A percentile compares a stretch with the other conserved stretches of the same genome.
Conservation (phyloP, 805 yeast species). For the Huiozyma sinensis region DNA sequence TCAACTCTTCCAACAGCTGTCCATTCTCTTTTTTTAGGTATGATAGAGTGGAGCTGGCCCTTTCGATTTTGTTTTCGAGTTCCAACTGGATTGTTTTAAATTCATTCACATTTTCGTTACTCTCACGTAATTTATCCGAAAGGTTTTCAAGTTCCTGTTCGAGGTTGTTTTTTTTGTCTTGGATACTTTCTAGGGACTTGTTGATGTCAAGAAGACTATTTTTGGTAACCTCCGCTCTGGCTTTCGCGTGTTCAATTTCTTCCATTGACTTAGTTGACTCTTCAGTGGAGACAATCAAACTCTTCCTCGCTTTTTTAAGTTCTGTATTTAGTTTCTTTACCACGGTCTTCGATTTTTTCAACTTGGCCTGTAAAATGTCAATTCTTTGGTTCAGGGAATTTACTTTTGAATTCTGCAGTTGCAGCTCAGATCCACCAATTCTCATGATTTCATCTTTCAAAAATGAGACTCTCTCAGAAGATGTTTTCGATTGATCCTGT, state of each 20-base stretch:
- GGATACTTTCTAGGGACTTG: constrained; percentile 29
- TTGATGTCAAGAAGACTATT: constrained; percentile 23
- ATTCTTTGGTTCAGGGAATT: constrained; percentile 61
- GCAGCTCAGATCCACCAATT: constrained; percentile 80
- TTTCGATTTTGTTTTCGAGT: constrained; percentile 51
- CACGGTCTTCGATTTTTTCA: constrained; percentile 45
- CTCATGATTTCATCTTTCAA: constrained; percentile 75
- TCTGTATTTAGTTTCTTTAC: constrained; percentile 56
- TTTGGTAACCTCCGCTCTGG: constrained; percentile 27
- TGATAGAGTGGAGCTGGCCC: constrained; percentile 33
- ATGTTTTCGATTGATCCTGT: constrained; percentile 40
- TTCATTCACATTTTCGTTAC: constrained; percentile 39
- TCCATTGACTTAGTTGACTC: constrained; percentile 37
- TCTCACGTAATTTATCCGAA: constrained; percentile 32
- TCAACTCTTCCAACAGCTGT: constrained; percentile 32
- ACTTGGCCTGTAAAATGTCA: constrained; percentile 46
- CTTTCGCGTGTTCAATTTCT: constrained; percentile 24
- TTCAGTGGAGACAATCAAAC: constrained; percentile 33
- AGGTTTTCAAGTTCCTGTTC: constrained; percentile 31
- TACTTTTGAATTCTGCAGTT: constrained; percentile 72
- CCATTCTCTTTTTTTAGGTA: constrained; percentile 33
- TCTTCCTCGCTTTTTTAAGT: constrained; percentile 41
- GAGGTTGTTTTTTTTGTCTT: constrained; percentile 32
- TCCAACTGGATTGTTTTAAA: constrained; percentile 59
- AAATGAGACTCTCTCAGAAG: constrained; percentile 42